Conservation (phyloP, 2,329 filamentous ascomycete genomes). For the Fusarium drepaniforme region DNA sequence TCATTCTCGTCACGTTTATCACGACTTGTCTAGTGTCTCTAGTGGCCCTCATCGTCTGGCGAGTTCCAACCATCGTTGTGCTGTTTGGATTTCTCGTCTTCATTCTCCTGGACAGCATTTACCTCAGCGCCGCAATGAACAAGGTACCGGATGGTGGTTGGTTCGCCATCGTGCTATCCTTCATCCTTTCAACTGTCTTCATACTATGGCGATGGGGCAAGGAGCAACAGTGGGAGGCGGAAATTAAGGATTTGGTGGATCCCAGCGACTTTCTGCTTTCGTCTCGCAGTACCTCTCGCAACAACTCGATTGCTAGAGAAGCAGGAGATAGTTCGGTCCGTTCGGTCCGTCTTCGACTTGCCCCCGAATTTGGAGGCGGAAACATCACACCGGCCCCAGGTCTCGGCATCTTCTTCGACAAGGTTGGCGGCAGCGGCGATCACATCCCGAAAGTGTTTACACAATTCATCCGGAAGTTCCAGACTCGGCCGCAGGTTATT, state of each 20-base stretch:
- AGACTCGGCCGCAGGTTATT: constrained; percentile 74
- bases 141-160: constrained; percentile 84
- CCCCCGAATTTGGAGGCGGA: constrained; percentile 56
- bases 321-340: constrained; percentile 29
- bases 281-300: constrained; percentile 41
- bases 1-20: constrained; percentile 84
- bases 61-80: constrained; percentile 70
- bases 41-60: constrained; percentile 80
- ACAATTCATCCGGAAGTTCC: constrained; percentile 80
- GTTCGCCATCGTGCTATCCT: constrained; percentile 78
- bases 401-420: constrained; percentile 83
- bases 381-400: constrained; percentile 63
- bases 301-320: constrained; percentile 38
- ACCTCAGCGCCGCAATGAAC: constrained; percentile 75
- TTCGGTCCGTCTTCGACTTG: constrained; percentile 45
- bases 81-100: constrained; percentile 72
- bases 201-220: constrained; percentile 85
- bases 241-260: constrained; percentile 70
- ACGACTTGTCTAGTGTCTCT: constrained; percentile 81
- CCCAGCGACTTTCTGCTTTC: constrained; percentile 53
- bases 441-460: constrained; percentile 62
- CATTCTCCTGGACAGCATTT: constrained; percentile 75
- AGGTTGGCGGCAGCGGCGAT: constrained; percentile 74
- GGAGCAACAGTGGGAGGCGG: constrained; percentile 80
- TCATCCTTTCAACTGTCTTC: constrained; percentile 73